phyloP scores from a whole-genome alignment of 768 basidiomycete genomes.

The Leucogyrophana mollusca region DNA sequence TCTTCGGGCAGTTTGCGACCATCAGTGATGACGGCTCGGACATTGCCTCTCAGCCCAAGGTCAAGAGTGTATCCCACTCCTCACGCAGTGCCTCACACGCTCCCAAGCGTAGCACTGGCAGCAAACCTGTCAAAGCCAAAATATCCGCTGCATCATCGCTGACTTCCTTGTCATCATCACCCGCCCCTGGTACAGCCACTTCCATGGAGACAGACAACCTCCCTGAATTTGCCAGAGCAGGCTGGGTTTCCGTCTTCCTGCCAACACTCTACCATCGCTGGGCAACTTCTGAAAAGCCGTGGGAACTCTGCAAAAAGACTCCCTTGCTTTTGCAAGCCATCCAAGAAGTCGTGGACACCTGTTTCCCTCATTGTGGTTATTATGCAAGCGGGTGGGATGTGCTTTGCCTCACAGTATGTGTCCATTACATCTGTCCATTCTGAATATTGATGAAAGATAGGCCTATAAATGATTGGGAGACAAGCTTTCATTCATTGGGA shows the following conservation, averaged over 20 bases:
- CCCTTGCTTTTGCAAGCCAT: background rate
- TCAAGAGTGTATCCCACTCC: background rate
- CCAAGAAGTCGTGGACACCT: background rate
- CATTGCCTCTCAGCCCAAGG: background rate
- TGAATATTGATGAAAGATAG: too few species aligned
- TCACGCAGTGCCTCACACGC: background rate
- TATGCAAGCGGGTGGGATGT: too few species aligned
- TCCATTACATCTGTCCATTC: too few species aligned
- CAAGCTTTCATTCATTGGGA: too few species aligned
- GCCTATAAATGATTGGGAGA: too few species aligned
- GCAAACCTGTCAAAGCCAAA: conserved; percentile 1
- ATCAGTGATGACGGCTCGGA: background rate
- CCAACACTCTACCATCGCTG: conserved; percentile 2
- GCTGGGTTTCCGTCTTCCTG: background rate
- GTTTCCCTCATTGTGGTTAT: too few species aligned
- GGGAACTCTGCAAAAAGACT: background rate
- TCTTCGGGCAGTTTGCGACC: background rate
- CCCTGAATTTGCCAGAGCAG: background rate
- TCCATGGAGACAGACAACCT: background rate
- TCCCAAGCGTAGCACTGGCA: background rate
- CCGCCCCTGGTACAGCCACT: background rate
- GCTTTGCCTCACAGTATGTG: too few species aligned
- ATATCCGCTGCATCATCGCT: background rate
- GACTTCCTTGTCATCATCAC: background rate
- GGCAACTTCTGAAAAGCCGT: background rate